Percentiles rank a stretch among this genome's conserved stretches.
These are phyloP conservation scores for Pestalotiopsis sp. DNA, from an alignment of 2,329 filamentous ascomycete species.

Conservation along the genomic window DNA sequence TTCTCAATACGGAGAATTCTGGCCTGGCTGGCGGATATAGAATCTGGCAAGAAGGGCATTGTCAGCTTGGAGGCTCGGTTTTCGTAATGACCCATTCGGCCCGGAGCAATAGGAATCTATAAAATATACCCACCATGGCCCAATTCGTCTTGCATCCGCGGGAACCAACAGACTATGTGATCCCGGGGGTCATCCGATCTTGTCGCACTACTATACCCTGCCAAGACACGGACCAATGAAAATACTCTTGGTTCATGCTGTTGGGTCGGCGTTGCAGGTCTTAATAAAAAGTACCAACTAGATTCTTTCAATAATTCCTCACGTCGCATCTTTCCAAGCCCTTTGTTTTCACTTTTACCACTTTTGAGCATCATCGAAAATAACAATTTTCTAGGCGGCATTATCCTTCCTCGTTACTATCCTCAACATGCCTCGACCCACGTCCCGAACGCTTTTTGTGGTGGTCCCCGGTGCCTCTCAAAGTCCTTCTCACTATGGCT, in stretches of 20 bases:
- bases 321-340: too few species aligned
- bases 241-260: too few species aligned
- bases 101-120: too few species aligned
- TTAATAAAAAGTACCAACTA: too few species aligned
- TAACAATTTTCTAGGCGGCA: not conserved
- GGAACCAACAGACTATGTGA: too few species aligned
- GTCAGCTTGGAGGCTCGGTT: constrained; percentile 4
- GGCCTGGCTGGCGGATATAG: constrained; percentile 7
- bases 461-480: not conserved
- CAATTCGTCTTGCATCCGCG: too few species aligned
- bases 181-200: too few species aligned
- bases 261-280: too few species aligned
- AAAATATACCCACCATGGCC: too few species aligned
- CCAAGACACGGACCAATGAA: too few species aligned
- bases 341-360: not conserved
- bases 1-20: constrained; percentile 6
- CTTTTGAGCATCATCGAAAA: not conserved
- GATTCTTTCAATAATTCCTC: too few species aligned
- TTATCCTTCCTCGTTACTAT: not conserved
- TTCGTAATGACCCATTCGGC: not conserved
- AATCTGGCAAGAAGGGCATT: constrained; percentile 3
- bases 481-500: not conserved
- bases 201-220: too few species aligned
- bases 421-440: not conserved
- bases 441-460: not conserved